Conservation (phyloP, 208 protist species). For the Strigomonas culicis region DNA sequence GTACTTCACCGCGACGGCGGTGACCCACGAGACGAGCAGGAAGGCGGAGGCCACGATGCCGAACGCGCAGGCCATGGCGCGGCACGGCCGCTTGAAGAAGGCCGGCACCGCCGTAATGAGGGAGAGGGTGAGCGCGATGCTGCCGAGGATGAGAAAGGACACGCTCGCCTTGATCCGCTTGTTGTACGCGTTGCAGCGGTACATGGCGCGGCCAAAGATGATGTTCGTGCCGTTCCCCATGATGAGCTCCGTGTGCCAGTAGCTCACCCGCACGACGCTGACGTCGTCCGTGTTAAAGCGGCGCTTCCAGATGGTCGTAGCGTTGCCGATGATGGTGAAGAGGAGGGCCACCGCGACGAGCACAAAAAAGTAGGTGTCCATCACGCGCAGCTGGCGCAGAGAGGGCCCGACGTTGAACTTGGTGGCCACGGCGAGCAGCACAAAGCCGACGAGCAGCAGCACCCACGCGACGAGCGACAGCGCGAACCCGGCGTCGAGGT, state of each 20-base stretch:
- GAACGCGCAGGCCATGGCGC: constrained; percentile 34
- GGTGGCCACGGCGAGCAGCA: constrained; percentile 36
- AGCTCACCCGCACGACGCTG: constrained; percentile 44
- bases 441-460: constrained; percentile 34
- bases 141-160: constrained; percentile 48
- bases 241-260: constrained; percentile 66
- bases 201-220: constrained; percentile 34
- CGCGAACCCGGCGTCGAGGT: constrained; percentile 52
- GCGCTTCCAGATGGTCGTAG: constrained; percentile 48
- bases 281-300: constrained; percentile 33
- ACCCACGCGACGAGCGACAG: constrained; percentile 51
- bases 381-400: constrained; percentile 35
- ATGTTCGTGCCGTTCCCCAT: constrained; percentile 30
- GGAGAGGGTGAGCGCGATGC: constrained; percentile 30
- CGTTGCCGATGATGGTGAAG: constrained; percentile 40
- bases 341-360: constrained; percentile 29
- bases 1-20: constrained; percentile 39
- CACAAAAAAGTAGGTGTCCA: constrained; percentile 49
- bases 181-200: constrained; percentile 48
- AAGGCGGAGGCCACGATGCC: constrained; percentile 28
- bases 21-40: constrained; percentile 49
- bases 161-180: constrained; percentile 64
- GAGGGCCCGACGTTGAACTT: constrained; percentile 47
- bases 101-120: constrained; percentile 33
- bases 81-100: constrained; percentile 28